Percentiles rank a stretch among this genome's conserved stretches.
phyloP scores from a whole-genome alignment of 441 rosid genomes.

The Eutrema salsugineum region DNA sequence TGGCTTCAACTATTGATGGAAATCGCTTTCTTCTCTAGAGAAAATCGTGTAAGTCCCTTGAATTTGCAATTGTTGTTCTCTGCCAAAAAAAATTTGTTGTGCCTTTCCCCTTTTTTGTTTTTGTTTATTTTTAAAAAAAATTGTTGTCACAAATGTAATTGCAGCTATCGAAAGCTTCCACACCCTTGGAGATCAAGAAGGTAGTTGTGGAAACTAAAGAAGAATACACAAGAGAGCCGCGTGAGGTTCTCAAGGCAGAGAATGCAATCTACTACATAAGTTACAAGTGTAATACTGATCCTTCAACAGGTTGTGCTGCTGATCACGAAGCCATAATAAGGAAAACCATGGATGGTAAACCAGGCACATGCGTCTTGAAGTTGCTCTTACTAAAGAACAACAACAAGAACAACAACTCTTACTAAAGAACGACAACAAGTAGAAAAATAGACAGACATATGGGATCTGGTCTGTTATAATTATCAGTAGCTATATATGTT shows the following conservation, averaged over 20 bases:
- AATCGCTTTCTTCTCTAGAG: neutral
- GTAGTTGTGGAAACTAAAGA: conserved; percentile 10
- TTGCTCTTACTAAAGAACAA: no score
- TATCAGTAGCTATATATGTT: no score
- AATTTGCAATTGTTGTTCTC: neutral
- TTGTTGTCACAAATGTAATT: no score
- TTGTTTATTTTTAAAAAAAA: no score
- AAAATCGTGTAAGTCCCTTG: neutral
- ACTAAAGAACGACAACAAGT: no score
- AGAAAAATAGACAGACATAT: no score
- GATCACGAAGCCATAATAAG: neutral
- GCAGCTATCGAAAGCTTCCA: neutral
- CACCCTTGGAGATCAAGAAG: conserved; percentile 5
- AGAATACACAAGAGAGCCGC: neutral
- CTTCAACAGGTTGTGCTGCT: neutral
- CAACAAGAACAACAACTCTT: no score
- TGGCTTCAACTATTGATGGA: neutral
- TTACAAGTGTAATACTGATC: neutral
- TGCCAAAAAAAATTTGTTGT: neutral
- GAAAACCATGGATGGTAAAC: conserved; percentile 19
- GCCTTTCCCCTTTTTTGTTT: no score
- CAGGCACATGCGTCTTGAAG: conserved; percentile 12
- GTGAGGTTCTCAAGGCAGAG: neutral
- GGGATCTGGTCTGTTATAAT: no score
- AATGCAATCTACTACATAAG: conserved; percentile 12